Evolutionary conservation across 202 grass and related monocot genomes (phyloP), one percentile per base, ranked within the genome.

Genomic region (Panicum virgatum): DNA sequence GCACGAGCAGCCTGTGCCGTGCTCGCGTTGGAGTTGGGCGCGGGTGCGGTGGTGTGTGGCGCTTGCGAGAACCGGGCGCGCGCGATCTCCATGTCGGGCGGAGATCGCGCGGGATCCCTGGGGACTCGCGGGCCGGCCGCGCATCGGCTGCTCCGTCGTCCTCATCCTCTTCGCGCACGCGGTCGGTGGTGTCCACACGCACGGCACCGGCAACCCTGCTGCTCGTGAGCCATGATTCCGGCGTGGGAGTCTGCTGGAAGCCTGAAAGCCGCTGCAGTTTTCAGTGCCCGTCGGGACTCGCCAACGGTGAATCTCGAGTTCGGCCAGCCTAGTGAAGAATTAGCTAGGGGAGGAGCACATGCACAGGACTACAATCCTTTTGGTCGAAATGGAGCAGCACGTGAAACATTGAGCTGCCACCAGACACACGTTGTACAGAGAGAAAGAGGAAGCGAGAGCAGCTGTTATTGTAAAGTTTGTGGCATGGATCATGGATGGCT

Each of bases 141-240:
- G 32, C 53, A 27, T 27, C 25, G 4, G 11, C 25, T 1, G 25
- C 57, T 60, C 57, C 57, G 57, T 59, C 56, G 56, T 60, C 10
- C 12, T 60, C 57, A 14, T 26, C 23, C 23, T 60, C 22, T 5
- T 16, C 46, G 46, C 46, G n/a, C 48, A 2, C 48, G 1, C 48
- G 32, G 32, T n/a, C 51, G 51, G 51, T n/a, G 51, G 20, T 54
- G 51, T 8, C 51, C 51, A n/a, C 51, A 53, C 51, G 19, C 47
- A n/a, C n/a, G n/a, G n/a, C n/a, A 50, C 44, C 44, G 5, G 52
- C 52, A 19, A 9, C 5, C n/a, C 52, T 59, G 56, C 56, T 59
- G 23, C 64, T 72, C 73, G 36, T 72, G 85, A 42, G 1, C 70
- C 81, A 71, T 46, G 75, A 67, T 75, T 78, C 78, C 20, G 48